These are phyloP conservation scores for Chaetothyriales sp. DNA, from an alignment of 2,329 filamentous ascomycete species.

Conservation along the genomic window DNA sequence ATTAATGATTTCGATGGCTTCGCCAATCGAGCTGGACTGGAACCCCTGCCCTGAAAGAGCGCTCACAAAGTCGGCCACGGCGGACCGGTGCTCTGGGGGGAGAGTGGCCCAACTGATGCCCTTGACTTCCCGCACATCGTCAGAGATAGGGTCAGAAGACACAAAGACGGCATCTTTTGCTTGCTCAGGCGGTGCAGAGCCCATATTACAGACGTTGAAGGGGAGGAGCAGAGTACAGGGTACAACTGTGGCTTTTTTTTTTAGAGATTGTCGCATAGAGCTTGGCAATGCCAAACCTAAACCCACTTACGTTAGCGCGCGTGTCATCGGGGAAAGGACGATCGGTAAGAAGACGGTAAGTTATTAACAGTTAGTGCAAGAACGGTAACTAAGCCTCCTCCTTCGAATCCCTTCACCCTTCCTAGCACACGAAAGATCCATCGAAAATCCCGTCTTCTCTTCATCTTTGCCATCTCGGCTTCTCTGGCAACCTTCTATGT, in stretches of 20 bases:
- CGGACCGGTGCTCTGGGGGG: slow-evolving; percentile 55
- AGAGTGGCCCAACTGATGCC: slow-evolving; percentile 87
- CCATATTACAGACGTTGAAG: slow-evolving; percentile 4
- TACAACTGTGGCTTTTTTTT: background rate
- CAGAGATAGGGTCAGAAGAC: slow-evolving; percentile 65
- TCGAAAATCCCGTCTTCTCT: background rate
- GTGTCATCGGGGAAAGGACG: background rate
- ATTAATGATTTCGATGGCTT: slow-evolving; percentile 84
- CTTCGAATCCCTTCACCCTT: background rate
- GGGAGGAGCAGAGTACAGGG: background rate
- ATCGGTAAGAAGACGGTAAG: background rate
- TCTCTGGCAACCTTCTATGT: background rate
- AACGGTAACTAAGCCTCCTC: background rate
- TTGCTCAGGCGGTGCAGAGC: slow-evolving; percentile 38
- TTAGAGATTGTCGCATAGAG: background rate
- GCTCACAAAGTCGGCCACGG: slow-evolving; percentile 66
- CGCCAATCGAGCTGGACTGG: slow-evolving; percentile 64
- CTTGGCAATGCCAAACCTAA: background rate
- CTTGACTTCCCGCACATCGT: slow-evolving; percentile 62
- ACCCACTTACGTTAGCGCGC: background rate
- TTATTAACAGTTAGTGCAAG: background rate
- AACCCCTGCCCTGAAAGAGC: slow-evolving; percentile 80
- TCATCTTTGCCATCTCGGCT: background rate
- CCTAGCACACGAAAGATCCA: background rate
- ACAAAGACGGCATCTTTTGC: slow-evolving; percentile 73